Evolutionary conservation across 495 filamentous ascomycete genomes (phyloP).

Genomic region (Neurospora sp.): DNA sequence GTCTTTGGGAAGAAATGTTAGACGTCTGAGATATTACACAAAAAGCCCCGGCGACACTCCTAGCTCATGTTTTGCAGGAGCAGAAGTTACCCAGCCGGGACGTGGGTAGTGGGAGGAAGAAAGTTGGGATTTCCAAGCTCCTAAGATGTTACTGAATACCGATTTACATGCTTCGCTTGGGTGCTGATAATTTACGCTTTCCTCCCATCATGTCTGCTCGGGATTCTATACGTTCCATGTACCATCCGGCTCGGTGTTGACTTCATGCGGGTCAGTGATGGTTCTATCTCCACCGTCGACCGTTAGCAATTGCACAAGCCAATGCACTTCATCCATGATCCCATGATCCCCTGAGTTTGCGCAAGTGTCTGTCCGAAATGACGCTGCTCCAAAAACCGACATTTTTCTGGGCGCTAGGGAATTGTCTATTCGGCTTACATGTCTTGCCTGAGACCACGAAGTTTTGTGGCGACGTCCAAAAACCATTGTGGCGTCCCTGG

Average conservation of each 20-base stretch:
- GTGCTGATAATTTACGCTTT: background rate
- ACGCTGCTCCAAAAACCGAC: background rate
- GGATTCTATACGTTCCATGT: background rate
- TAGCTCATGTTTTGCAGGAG: background rate
- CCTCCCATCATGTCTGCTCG: background rate
- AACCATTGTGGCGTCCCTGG: background rate
- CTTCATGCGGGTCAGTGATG: background rate
- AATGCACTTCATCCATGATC: background rate
- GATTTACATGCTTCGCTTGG: background rate
- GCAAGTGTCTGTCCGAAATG: background rate
- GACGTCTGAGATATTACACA: background rate
- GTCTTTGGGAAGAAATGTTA: background rate
- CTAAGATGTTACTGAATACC: background rate
- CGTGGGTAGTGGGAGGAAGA: background rate
- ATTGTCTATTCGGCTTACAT: background rate
- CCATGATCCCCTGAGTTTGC: background rate
- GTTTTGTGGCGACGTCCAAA: background rate
- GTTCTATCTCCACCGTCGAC: background rate
- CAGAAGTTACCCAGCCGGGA: background rate
- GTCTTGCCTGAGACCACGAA: background rate
- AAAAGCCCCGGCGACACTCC: background rate
- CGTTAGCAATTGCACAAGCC: background rate
- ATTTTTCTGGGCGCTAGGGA: background rate
- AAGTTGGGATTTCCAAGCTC: background rate
- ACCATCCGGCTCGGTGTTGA: background rate